phyloP scores from a whole-genome alignment of 176 grass and related monocot genomes.

The Chrysopogon serrulatus region DNA sequence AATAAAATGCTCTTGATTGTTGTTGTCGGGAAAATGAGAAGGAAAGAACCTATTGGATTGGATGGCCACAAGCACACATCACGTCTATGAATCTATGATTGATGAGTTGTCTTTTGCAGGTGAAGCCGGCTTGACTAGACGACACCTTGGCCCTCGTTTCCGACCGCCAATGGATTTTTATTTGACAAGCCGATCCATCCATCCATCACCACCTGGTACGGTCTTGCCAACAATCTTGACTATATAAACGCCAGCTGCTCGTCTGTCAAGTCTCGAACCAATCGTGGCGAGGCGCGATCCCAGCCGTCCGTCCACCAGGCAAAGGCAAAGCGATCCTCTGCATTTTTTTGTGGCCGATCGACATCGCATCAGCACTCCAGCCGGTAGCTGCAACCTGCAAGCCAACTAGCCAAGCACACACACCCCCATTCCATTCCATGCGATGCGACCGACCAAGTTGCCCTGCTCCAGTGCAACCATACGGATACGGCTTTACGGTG shows the following conservation, averaged over 20 bases:
- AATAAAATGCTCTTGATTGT: not conserved
- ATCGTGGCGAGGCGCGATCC: not conserved
- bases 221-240: conserved; percentile 10
- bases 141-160: not conserved
- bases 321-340: not conserved
- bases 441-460: too few relatives aligned
- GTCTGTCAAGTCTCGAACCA: not conserved
- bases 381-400: not conserved
- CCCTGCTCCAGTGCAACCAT: too few relatives aligned
- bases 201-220: too few relatives aligned
- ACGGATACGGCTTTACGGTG: too few relatives aligned
- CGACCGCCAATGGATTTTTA: not conserved
- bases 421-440: not conserved
- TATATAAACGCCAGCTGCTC: not conserved
- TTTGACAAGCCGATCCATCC: not conserved
- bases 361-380: not conserved
- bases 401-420: not conserved
- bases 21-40: not conserved
- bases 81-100: not conserved
- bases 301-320: not conserved
- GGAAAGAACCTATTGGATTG: not conserved
- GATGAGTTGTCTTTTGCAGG: not conserved
- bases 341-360: not conserved
- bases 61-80: not conserved
- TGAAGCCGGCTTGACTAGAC: not conserved